Conservation (phyloP, 805 yeast species). For the Komagataella pastoris region DNA sequence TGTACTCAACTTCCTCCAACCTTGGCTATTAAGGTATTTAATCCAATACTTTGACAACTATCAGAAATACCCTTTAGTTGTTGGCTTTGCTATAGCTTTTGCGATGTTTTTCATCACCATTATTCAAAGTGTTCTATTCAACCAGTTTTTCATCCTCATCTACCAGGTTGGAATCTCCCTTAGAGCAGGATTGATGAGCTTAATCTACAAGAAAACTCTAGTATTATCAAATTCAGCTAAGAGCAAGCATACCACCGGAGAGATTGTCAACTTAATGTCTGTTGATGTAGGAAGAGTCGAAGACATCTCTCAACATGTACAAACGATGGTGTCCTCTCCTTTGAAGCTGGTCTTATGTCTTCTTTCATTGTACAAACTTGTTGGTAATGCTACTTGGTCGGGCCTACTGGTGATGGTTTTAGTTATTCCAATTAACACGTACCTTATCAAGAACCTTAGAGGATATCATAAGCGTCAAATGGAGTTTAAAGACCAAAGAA, state of each 20-base stretch:
- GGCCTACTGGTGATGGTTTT: slow-evolving; percentile 40
- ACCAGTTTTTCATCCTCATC: slow-evolving; percentile 51
- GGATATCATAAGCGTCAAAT: slow-evolving; percentile 38
- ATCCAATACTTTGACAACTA: slow-evolving; percentile 27
- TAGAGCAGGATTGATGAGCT: slow-evolving; percentile 51
- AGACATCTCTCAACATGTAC: slow-evolving; percentile 40
- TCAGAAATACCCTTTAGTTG: slow-evolving; percentile 29
- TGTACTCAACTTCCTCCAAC: slow-evolving; percentile 30
- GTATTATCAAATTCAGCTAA: slow-evolving; percentile 54
- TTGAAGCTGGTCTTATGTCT: slow-evolving; percentile 39
- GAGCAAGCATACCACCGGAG: slow-evolving; percentile 54
- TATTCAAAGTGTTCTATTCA: slow-evolving; percentile 45
- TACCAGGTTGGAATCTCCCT: slow-evolving; percentile 51
- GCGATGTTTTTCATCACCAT: slow-evolving; percentile 53
- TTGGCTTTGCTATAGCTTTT: slow-evolving; percentile 51
- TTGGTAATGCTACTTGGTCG: slow-evolving; percentile 47
- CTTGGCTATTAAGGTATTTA: slow-evolving; percentile 39
- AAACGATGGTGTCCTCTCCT: slow-evolving; percentile 46
- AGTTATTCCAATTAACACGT: slow-evolving; percentile 45
- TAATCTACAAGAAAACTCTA: slow-evolving; percentile 61
- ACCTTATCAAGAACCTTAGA: slow-evolving; percentile 30
- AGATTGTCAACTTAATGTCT: slow-evolving; percentile 64
- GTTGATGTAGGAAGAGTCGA: slow-evolving; percentile 63
- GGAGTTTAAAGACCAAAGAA: slow-evolving; percentile 49
- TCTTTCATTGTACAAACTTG: slow-evolving; percentile 35